Percentiles rank a stretch among this genome's conserved stretches.
Evolutionary conservation across 106 monocot species (phyloP).

Genomic region (Phalaenopsis aphrodite): DNA sequence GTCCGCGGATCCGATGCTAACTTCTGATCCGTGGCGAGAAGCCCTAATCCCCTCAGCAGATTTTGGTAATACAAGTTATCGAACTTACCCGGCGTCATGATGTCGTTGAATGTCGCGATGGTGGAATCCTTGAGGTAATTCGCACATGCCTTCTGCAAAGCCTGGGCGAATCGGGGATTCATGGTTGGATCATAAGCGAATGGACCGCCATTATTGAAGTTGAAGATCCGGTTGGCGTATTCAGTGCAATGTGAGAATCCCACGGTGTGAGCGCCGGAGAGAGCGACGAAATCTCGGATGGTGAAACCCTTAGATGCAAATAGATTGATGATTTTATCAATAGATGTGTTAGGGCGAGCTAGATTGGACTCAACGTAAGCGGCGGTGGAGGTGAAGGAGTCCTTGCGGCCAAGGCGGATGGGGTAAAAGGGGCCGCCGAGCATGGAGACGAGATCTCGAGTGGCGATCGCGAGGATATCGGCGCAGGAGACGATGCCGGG

Average conservation of each 20-base stretch:
- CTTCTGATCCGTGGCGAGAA: constrained; percentile 38
- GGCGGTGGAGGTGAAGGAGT: constrained; percentile 26
- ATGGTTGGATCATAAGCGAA: constrained; percentile 24
- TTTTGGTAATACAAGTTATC: constrained; percentile 48
- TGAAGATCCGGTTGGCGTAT: constrained; percentile 28
- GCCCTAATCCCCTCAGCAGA: constrained; percentile 25
- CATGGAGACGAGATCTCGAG: constrained; percentile 59
- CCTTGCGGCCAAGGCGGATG: constrained; percentile 38
- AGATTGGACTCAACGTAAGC: constrained; percentile 16
- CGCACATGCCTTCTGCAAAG: constrained; percentile 31
- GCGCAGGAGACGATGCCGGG: constrained; percentile 89
- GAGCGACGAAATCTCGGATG: constrained; percentile 31
- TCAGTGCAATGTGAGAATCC: constrained; percentile 57
- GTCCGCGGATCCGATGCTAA: constrained; percentile 22
- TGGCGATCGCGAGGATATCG: constrained; percentile 73
- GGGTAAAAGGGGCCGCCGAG: constrained; percentile 50
- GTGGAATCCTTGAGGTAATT: constrained; percentile 25
- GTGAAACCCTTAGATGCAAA: constrained; percentile 36
- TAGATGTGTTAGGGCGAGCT: constrained; percentile 24
- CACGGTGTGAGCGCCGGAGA: constrained; percentile 56
- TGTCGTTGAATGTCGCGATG: constrained; percentile 41
- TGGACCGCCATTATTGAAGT: constrained; percentile 10
- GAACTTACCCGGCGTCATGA: constrained; percentile 29
- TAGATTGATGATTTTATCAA: constrained; percentile 19
- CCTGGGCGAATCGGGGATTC: constrained; percentile 25